These are phyloP conservation scores for Mycena galericulata DNA, from an alignment of 768 basidiomycete genomes.

Conservation along the genomic window DNA sequence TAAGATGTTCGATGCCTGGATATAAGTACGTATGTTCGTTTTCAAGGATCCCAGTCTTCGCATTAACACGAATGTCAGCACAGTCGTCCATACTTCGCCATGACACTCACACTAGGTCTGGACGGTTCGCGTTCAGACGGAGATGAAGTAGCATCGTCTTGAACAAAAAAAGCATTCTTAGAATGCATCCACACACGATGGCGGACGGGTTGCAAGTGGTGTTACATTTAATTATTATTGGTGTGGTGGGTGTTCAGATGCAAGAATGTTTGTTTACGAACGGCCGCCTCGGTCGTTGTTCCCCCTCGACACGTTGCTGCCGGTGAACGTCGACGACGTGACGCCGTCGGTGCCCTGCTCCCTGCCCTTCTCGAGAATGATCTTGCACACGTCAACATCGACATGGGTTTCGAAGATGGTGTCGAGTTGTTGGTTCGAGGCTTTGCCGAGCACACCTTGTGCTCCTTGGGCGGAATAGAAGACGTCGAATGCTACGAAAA, in stretches of 20 bases:
- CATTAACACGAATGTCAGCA: too few species aligned
- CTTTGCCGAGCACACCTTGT: conserved; percentile 79
- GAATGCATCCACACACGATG: background rate
- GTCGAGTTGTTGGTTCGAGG: conserved; percentile 90
- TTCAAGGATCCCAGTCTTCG: too few species aligned
- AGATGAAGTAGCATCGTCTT: too few species aligned
- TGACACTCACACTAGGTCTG: too few species aligned
- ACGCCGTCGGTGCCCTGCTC: conserved; percentile 66
- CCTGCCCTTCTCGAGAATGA: conserved; percentile 73
- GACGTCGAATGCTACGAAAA: conserved; percentile 71
- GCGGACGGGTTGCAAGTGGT: conserved; percentile 7
- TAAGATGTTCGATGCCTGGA: too few species aligned
- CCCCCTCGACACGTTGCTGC: conserved; percentile 43
- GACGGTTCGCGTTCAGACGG: too few species aligned
- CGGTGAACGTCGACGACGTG: conserved; percentile 32
- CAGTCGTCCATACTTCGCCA: too few species aligned
- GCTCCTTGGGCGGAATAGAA: conserved; percentile 79
- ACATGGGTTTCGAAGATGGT: conserved; percentile 74
- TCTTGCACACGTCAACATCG: conserved; percentile 70
- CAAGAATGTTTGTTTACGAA: background rate
- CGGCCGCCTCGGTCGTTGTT: conserved; percentile 3
- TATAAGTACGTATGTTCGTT: too few species aligned
- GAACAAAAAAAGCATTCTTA: too few species aligned
- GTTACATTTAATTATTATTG: conserved; percentile 29
- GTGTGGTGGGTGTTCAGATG: conserved; percentile 6